Conservation (phyloP, 352 stramenopile genomes). For the Phytophthora megakarya region DNA sequence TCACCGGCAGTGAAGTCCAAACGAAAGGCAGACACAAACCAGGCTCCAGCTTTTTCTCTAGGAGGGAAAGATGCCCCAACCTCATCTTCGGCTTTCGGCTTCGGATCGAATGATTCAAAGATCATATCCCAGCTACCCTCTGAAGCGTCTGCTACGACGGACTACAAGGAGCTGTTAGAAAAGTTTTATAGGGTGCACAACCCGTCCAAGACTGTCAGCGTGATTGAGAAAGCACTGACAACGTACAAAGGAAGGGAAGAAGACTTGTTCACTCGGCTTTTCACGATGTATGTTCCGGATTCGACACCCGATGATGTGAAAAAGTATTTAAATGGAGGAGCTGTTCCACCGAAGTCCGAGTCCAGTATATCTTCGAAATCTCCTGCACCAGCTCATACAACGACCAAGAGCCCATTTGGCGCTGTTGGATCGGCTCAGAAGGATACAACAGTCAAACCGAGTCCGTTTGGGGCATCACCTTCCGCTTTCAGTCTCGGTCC, state of each 20-base stretch:
- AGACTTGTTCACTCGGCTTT: slow-evolving; percentile 62
- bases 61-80: slow-evolving; percentile 34
- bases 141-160: slow-evolving; percentile 16
- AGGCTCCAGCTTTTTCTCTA: slow-evolving; percentile 31
- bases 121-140: slow-evolving; percentile 12
- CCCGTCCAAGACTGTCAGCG: slow-evolving; percentile 42
- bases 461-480: slow-evolving; percentile 30
- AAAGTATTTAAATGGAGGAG: slow-evolving; percentile 61
- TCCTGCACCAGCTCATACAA: slow-evolving; percentile 17
- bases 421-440: slow-evolving; percentile 30
- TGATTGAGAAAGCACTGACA: slow-evolving; percentile 55
- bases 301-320: slow-evolving; percentile 64
- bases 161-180: slow-evolving; percentile 58
- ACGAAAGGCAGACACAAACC: slow-evolving; percentile 11
- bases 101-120: slow-evolving; percentile 24
- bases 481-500: slow-evolving; percentile 36
- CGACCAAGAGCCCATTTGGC: slow-evolving; percentile 28
- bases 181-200: slow-evolving; percentile 78
- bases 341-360: slow-evolving; percentile 50
- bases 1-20: slow-evolving; percentile 33
- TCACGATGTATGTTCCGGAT: slow-evolving; percentile 60
- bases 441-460: slow-evolving; percentile 16
- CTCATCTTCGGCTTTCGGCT: slow-evolving; percentile 33
- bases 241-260: slow-evolving; percentile 66
- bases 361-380: slow-evolving; percentile 15